These are phyloP conservation scores for Rhodamnia rubescens DNA, from an alignment of 345 rosid genomes.

Conservation along the genomic window DNA sequence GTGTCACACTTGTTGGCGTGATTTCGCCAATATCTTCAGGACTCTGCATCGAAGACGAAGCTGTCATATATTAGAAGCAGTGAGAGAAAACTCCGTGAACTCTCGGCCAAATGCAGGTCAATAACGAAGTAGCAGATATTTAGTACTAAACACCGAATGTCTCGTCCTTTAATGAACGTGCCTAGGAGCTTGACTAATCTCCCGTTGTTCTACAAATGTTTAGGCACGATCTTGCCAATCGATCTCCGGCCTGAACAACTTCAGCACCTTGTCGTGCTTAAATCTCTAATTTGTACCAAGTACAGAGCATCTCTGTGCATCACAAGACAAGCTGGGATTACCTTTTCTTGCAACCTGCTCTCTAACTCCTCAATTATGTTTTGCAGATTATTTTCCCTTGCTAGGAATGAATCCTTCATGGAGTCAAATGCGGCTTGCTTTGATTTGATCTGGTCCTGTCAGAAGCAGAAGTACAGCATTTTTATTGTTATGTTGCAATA, in stretches of 20 bases:
- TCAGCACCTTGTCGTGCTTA: not conserved
- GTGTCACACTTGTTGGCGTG: not conserved
- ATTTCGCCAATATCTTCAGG: not conserved
- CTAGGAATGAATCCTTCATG: not conserved
- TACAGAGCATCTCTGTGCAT: not conserved
- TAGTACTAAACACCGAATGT: not conserved
- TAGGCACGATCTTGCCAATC: not conserved
- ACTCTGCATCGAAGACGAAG: not conserved
- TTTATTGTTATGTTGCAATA: no score
- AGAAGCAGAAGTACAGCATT: not conserved
- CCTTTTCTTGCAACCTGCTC: not conserved
- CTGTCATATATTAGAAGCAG: not conserved
- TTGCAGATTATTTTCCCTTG: constrained; percentile 7
- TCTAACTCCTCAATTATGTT: constrained; percentile 2
- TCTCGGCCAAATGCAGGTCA: not conserved
- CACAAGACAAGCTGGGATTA: not conserved
- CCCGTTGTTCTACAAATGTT: not conserved
- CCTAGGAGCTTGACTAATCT: not conserved
- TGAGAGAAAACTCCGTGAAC: not conserved
- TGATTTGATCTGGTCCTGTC: constrained; percentile 2
- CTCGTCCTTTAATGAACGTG: not conserved
- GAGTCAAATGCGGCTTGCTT: not conserved
- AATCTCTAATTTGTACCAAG: not conserved
- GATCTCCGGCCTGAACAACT: not conserved
- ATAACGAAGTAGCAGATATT: not conserved